A percentile compares a stretch with the other conserved stretches of the same genome.
phyloP scores from a whole-genome alignment of 2,329 filamentous ascomycete species.

The Stachybotrys chartarum region DNA sequence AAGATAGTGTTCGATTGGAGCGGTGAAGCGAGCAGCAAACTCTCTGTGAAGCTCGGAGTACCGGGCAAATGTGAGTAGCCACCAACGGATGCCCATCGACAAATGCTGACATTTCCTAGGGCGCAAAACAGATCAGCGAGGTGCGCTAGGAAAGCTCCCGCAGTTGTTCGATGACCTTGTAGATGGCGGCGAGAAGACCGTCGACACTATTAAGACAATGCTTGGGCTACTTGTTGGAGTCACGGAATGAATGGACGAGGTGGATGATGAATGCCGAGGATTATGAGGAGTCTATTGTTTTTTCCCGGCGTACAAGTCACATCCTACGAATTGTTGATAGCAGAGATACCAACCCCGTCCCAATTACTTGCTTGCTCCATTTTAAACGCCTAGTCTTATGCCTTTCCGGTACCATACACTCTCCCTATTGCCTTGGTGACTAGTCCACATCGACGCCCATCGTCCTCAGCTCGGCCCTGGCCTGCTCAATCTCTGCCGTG shows the following conservation, averaged over 20 bases:
- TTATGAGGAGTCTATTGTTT: background rate
- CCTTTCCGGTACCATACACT: slow-evolving; percentile 4
- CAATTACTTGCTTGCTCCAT: background rate
- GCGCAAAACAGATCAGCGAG: slow-evolving; percentile 50
- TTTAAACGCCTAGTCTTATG: background rate
- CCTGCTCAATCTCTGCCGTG: slow-evolving; percentile 74
- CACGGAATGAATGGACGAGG: background rate
- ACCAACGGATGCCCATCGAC: background rate
- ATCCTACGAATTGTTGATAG: background rate
- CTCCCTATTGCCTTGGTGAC: slow-evolving; percentile 5
- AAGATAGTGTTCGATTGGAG: slow-evolving; percentile 64
- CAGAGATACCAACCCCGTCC: slow-evolving; percentile 7
- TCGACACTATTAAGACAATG: slow-evolving; percentile 50
- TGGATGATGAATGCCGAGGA: background rate
- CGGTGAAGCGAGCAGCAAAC: slow-evolving; percentile 56
- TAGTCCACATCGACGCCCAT: slow-evolving; percentile 75
- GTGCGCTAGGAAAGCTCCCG: slow-evolving; percentile 50
- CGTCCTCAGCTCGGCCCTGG: slow-evolving; percentile 64
- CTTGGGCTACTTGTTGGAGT: slow-evolving; percentile 52
- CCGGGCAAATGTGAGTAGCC: slow-evolving; percentile 55
- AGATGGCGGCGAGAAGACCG: slow-evolving; percentile 44
- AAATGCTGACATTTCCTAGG: slow-evolving; percentile 32
- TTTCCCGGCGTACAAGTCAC: background rate
- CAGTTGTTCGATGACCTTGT: slow-evolving; percentile 54
- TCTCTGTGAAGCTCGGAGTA: slow-evolving; percentile 47